These are phyloP conservation scores for Trebouxia sp. DNA, from an alignment of 139 green algal genomes.

Conservation along the genomic window DNA sequence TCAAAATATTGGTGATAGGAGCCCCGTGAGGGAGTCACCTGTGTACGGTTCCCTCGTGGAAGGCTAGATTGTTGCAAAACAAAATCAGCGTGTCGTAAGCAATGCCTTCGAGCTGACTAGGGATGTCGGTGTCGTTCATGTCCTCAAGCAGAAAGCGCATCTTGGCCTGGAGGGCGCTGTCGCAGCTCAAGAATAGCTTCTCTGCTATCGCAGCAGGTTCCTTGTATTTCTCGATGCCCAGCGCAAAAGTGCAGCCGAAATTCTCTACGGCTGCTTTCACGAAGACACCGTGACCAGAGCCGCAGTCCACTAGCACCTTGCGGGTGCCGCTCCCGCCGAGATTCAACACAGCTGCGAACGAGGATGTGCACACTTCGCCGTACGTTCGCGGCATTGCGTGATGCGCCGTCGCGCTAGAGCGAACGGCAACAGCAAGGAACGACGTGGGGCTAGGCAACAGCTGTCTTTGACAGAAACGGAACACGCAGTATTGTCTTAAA, in stretches of 20 bases:
- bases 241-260: background rate
- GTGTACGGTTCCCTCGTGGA: slow-evolving; percentile 8
- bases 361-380: background rate
- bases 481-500: background rate
- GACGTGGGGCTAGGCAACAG: no score
- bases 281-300: background rate
- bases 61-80: slow-evolving; percentile 31
- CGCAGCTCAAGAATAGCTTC: background rate
- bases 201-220: background rate
- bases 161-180: background rate
- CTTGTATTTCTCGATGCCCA: slow-evolving; percentile 33
- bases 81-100: slow-evolving; percentile 4
- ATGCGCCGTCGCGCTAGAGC: no score
- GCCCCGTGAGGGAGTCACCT: background rate
- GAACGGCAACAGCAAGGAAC: no score
- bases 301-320: slow-evolving; percentile 13
- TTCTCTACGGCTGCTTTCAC: slow-evolving; percentile 27
- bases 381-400: slow-evolving; percentile 23
- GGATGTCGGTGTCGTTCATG: slow-evolving; percentile 16
- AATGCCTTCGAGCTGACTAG: background rate
- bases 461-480: background rate
- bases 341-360: background rate
- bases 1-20: no score
- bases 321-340: background rate
- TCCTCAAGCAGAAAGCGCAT: slow-evolving; percentile 28